Conservation (phyloP, 768 basidiomycete genomes). For the Coprinellus micaceus region DNA sequence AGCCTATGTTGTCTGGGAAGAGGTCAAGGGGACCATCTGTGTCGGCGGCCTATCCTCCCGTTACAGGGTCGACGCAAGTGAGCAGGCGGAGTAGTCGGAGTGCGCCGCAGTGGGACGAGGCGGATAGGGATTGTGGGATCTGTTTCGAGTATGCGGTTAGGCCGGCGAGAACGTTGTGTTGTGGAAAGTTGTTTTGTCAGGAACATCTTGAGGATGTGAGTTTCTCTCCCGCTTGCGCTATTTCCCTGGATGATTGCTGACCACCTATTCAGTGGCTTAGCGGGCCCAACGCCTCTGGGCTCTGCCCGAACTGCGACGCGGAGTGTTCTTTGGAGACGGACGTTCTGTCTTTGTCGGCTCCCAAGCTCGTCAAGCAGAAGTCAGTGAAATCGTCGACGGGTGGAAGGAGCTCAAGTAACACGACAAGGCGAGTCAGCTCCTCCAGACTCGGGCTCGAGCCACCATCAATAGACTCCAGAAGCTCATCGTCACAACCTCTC, state of each 20-base stretch:
- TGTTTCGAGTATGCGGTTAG: conserved; percentile 32
- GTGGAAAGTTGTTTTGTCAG: conserved; percentile 29
- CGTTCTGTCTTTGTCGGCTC: conserved; percentile 24
- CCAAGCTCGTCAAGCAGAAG: conserved; percentile 10
- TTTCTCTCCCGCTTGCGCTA: not conserved
- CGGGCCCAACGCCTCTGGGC: conserved; percentile 28
- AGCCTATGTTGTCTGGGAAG: not conserved
- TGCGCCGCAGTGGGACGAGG: conserved; percentile 13
- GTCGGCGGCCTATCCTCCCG: not conserved
- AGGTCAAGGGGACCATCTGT: not conserved
- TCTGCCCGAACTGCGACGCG: conserved; percentile 31
- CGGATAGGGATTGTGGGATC: conserved; percentile 30
- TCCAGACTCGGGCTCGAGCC: not conserved
- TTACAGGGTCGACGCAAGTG: not conserved
- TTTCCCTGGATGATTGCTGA: not conserved
- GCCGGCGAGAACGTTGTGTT: conserved; percentile 29
- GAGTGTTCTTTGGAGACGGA: conserved; percentile 23
- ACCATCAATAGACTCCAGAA: not conserved
- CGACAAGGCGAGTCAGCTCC: not conserved
- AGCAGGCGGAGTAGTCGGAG: not conserved
- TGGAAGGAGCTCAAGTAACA: not conserved
- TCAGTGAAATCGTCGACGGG: not conserved
- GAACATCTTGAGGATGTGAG: conserved; percentile 31
- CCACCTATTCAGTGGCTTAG: conserved; percentile 26
- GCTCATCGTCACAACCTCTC: not conserved